phyloP scores from a whole-genome alignment of 78 protist genomes.

The Dictyostelium purpureum region DNA sequence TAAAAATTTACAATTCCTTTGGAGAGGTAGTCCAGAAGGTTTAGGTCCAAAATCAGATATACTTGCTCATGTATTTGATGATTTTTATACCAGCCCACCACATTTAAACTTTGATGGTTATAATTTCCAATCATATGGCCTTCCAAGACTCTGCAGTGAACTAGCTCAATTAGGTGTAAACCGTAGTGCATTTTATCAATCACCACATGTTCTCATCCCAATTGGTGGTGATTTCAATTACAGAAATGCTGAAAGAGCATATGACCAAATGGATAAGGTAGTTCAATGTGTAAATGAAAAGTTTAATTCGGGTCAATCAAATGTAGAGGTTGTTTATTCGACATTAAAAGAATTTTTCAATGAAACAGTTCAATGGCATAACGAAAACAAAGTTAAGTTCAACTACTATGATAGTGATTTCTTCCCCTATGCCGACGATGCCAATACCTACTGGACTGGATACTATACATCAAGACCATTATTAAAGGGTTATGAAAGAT shows the following conservation, averaged over 20 bases:
- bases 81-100: slow-evolving; percentile 15
- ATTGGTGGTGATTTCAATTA: slow-evolving; percentile 36
- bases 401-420: slow-evolving; percentile 27
- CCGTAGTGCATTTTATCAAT: not conserved
- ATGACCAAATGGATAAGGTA: not conserved
- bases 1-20: slow-evolving; percentile 11
- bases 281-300: not conserved
- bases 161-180: not conserved
- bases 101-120: slow-evolving; percentile 19
- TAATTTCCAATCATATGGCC: not conserved
- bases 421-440: slow-evolving; percentile 36
- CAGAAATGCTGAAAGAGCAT: not conserved
- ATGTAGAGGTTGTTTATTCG: not conserved
- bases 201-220: slow-evolving; percentile 29
- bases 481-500: slow-evolving; percentile 19
- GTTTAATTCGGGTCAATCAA: not conserved
- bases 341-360: slow-evolving; percentile 10
- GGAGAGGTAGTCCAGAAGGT: slow-evolving; percentile 30
- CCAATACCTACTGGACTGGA: slow-evolving; percentile 44
- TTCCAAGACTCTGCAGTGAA: not conserved
- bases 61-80: slow-evolving; percentile 57
- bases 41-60: slow-evolving; percentile 35
- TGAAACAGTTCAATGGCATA: not conserved
- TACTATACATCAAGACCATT: slow-evolving; percentile 47
- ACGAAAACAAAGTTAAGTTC: not conserved